A percentile compares a stretch with the other conserved stretches of the same genome.
Conservation (phyloP, 2,329 filamentous ascomycete genomes). For the Aspergillus ochraceoroseus region DNA sequence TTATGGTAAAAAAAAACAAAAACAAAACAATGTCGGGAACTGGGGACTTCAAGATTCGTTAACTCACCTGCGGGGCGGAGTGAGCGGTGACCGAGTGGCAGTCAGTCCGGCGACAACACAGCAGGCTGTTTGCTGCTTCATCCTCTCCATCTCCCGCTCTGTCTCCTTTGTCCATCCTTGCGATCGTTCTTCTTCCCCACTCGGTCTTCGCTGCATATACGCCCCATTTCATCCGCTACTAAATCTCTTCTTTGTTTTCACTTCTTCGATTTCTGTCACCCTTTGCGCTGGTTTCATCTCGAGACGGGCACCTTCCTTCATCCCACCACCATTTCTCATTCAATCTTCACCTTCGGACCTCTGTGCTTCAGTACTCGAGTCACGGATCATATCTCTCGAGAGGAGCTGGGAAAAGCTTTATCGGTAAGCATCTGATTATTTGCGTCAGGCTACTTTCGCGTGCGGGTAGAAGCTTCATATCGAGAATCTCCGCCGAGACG, state of each 20-base stretch:
- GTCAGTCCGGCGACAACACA: conserved; percentile 23
- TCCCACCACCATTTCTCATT: too few relatives aligned
- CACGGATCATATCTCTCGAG: too few relatives aligned
- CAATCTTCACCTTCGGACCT: too few relatives aligned
- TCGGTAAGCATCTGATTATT: conserved; percentile 8
- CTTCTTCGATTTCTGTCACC: too few relatives aligned
- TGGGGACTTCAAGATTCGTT: too few relatives aligned
- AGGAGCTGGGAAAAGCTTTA: neutral
- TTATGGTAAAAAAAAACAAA: neutral
- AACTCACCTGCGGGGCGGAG: conserved; percentile 20
- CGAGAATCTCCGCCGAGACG: neutral
- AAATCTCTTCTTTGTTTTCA: neutral
- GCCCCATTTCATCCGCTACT: too few relatives aligned
- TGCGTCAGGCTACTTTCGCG: conserved; percentile 4
- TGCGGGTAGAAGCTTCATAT: conserved; percentile 3
- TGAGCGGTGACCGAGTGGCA: conserved; percentile 25
- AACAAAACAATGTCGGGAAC: neutral
- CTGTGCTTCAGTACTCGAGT: too few relatives aligned
- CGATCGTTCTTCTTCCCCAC: conserved; percentile 2
- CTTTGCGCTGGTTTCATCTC: too few relatives aligned
- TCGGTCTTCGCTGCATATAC: neutral
- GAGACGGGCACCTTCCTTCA: too few relatives aligned
- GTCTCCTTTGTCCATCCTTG: conserved; percentile 6
- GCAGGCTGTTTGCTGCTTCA: conserved; percentile 17
- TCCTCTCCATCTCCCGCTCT: conserved; percentile 6